A percentile compares a stretch with the other conserved stretches of the same genome.
These are phyloP conservation scores for Eleusine indica DNA, from an alignment of 176 grass and related monocot genomes.

Conservation along the genomic window DNA sequence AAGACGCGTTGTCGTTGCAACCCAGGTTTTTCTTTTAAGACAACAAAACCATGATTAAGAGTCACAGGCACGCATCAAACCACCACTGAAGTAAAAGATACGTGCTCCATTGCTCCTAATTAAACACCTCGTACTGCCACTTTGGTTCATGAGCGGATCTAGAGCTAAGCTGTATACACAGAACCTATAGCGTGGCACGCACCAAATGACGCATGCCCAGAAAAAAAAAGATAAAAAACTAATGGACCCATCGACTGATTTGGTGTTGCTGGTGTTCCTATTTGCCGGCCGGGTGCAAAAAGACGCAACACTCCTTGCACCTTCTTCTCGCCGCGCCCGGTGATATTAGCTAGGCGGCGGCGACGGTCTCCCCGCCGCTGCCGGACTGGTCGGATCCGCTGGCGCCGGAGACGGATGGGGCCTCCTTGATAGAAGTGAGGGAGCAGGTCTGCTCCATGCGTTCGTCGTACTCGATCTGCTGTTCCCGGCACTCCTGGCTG, in stretches of 20 bases:
- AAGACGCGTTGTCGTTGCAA: not conserved
- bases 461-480: slow-evolving; percentile 66
- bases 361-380: slow-evolving; percentile 56
- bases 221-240: not conserved
- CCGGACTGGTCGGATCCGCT: slow-evolving; percentile 62
- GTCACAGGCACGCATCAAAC: slow-evolving; percentile 23
- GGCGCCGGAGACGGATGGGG: slow-evolving; percentile 14
- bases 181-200: slow-evolving; percentile 15
- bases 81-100: not conserved
- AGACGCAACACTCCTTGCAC: slow-evolving; percentile 1
- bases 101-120: not conserved
- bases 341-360: slow-evolving; percentile 44
- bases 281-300: slow-evolving; percentile 12
- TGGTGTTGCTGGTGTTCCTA: slow-evolving; percentile 13
- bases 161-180: slow-evolving; percentile 31
- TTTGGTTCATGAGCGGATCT: slow-evolving; percentile 22
- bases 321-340: not conserved
- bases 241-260: not conserved
- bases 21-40: not conserved
- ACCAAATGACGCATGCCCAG: slow-evolving; percentile 12
- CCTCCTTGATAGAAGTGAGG: slow-evolving; percentile 55
- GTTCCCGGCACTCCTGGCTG: slow-evolving; percentile 71
- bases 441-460: slow-evolving; percentile 56
- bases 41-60: slow-evolving; percentile 5
- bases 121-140: not conserved